phyloP scores from a whole-genome alignment of 352 stramenopile species.

The Phytophthora ohioensis region DNA sequence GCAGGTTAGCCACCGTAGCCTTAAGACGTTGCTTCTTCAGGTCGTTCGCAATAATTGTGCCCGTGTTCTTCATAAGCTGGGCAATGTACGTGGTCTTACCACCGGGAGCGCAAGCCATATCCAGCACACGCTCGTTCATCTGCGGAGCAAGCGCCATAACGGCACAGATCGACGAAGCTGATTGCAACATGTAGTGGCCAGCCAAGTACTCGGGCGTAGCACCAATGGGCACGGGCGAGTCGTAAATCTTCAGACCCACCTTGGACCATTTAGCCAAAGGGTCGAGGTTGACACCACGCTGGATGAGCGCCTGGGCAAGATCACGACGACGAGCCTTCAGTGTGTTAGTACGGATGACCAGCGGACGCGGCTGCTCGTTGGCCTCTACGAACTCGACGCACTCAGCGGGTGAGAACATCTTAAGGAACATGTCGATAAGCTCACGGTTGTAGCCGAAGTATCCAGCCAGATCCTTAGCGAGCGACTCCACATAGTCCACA shows the following conservation, averaged over 20 bases:
- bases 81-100: conserved; percentile 99
- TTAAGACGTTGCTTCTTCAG: conserved; percentile 97
- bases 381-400: conserved; percentile 99
- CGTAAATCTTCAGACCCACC: conserved; percentile 99
- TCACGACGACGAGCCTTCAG: conserved; percentile 99
- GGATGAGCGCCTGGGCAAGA: conserved; percentile 98
- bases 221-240: conserved; percentile 98
- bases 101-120: conserved; percentile 98
- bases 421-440: conserved; percentile 97
- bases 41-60: conserved; percentile 99
- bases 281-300: conserved; percentile 98
- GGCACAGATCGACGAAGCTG: conserved; percentile 98
- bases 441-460: conserved; percentile 99
- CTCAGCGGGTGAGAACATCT: conserved; percentile 98
- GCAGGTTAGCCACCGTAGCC: conserved; percentile 98
- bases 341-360: conserved; percentile 99
- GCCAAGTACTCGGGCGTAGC: conserved; percentile 99
- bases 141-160: conserved; percentile 98
- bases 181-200: conserved; percentile 99
- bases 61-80: conserved; percentile 99
- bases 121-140: conserved; percentile 97
- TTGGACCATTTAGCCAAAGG: conserved; percentile 99
- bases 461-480: conserved; percentile 94
- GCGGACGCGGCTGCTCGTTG: conserved; percentile 96
- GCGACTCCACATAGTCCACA: conserved; percentile 96